Percentiles rank a stretch among this genome's conserved stretches.
Conservation (phyloP, 2,329 filamentous ascomycete species). For the Penicillium crustosum region DNA sequence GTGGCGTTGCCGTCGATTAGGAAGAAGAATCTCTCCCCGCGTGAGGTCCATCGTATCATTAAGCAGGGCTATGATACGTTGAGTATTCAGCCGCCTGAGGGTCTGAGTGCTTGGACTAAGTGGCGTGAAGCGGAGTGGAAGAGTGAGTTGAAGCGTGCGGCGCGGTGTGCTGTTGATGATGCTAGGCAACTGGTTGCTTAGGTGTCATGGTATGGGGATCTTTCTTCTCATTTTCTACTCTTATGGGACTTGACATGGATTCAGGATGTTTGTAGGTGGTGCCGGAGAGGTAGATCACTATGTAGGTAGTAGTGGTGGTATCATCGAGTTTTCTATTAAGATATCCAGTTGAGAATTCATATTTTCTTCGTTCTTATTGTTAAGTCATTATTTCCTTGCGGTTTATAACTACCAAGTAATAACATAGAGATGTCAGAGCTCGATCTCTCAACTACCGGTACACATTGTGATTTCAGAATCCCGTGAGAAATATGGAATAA, state of each 20-base stretch:
- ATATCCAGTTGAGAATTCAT: slow-evolving; percentile 11
- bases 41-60: slow-evolving; percentile 85
- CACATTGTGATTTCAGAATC: not conserved
- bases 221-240: not conserved
- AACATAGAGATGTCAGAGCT: not conserved
- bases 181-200: slow-evolving; percentile 52
- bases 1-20: slow-evolving; percentile 34
- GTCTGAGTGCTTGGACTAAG: slow-evolving; percentile 78
- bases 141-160: slow-evolving; percentile 80
- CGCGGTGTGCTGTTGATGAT: slow-evolving; percentile 73
- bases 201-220: not conserved
- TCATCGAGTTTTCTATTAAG: not conserved
- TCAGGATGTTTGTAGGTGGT: not conserved
- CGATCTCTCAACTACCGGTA: not conserved
- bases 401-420: not conserved
- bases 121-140: slow-evolving; percentile 87
- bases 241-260: not conserved
- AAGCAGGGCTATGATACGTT: slow-evolving; percentile 95
- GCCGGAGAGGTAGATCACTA: not conserved
- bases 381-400: not conserved
- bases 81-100: slow-evolving; percentile 85
- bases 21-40: slow-evolving; percentile 72
- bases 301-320: not conserved
- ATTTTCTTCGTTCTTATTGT: not conserved
- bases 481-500: not conserved